Base-by-base conservation (phyloP, 257 asterid species). In the Solanum tarijense region DNA sequence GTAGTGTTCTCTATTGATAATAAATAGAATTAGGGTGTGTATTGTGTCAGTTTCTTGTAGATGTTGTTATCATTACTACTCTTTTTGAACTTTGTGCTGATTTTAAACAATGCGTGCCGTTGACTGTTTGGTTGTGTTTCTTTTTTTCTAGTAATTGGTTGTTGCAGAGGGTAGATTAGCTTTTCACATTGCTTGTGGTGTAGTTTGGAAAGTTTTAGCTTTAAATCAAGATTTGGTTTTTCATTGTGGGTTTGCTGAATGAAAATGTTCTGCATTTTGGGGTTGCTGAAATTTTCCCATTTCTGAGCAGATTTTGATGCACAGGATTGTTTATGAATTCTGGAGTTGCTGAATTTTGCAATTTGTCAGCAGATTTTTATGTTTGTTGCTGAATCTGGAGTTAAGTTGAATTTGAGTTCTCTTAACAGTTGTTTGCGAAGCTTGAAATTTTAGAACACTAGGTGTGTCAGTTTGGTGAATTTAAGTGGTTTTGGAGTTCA, bases 91-190 rank as follows among this genome's bases (percentile, higher is more conserved):
- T 89, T 88, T 88, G 75, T 82, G 36, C 87, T 89, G 89, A 69
- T 75, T 43, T 91, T 86, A 65, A 81, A 85, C 90, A 72, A 89
- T 89, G 92, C 91, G 88, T 89, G 95, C 20, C 25, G 36, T 90
- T 92, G 92, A 87, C 92, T 89, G 90, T 87, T 89, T 29, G 91
- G 90, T 81, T 84, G 85, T 62, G 88, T 39, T 79, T 71, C 81
- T 78, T 90, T 75, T 75, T 2, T 4, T 62, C 27, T 58, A 38
- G 43, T 38, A 41, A 74, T 75, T 82, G 87, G 85, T 74, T 25
- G 82, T 41, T 87, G 35, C 65, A 31, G 89, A 84, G 87, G 36
- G 73, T 87, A 79, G 83, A 68, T 91, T 43, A 12, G 76, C 38
- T 11, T 79, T 46, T 46, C 66, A 81, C 83, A 16, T 82, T 84